Percentiles rank a stretch among this genome's conserved stretches.
Evolutionary conservation across 2,329 filamentous ascomycete genomes (phyloP).

Genomic region (Neonectria faginata): DNA sequence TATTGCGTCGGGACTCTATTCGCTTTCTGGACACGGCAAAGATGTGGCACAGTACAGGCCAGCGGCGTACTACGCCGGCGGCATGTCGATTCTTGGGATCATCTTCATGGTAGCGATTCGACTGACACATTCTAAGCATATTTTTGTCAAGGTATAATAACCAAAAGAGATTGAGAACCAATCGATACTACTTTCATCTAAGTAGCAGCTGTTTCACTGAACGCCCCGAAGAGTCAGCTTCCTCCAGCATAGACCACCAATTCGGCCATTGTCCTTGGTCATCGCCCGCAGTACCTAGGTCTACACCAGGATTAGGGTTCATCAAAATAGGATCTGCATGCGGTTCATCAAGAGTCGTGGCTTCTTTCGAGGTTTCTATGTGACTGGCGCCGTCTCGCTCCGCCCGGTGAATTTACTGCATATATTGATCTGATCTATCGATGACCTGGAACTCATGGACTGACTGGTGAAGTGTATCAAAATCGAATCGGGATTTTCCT

Average conservation of each 20-base stretch:
- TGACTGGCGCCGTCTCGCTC: slow-evolving; percentile 28
- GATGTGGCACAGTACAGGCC: slow-evolving; percentile 28
- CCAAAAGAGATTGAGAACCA: too few relatives aligned
- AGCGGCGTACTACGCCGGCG: slow-evolving; percentile 37
- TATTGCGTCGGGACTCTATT: slow-evolving; percentile 41
- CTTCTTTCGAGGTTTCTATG: neutral
- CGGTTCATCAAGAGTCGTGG: neutral
- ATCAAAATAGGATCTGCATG: neutral
- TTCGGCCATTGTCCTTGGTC: slow-evolving; percentile 36
- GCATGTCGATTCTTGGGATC: slow-evolving; percentile 31
- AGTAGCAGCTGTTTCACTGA: neutral
- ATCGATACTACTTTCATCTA: neutral
- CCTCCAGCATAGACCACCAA: slow-evolving; percentile 44
- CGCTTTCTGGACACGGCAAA: slow-evolving; percentile 3
- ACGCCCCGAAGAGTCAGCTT: slow-evolving; percentile 37
- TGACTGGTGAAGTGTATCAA: slow-evolving; percentile 37
- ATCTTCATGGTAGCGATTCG: slow-evolving; percentile 31
- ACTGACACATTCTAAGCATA: slow-evolving; percentile 7
- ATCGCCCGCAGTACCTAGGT: slow-evolving; percentile 11
- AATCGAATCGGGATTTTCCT: slow-evolving; percentile 37
- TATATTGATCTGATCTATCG: slow-evolving; percentile 36
- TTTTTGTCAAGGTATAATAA: slow-evolving; percentile 17
- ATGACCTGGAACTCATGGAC: slow-evolving; percentile 40
- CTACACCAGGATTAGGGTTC: slow-evolving; percentile 11
- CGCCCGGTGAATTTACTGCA: slow-evolving; percentile 39